Percentiles rank a stretch among this genome's conserved stretches.
Evolutionary conservation across 768 basidiomycete genomes (phyloP).

Genomic region (Tricholoma furcatifolium): DNA sequence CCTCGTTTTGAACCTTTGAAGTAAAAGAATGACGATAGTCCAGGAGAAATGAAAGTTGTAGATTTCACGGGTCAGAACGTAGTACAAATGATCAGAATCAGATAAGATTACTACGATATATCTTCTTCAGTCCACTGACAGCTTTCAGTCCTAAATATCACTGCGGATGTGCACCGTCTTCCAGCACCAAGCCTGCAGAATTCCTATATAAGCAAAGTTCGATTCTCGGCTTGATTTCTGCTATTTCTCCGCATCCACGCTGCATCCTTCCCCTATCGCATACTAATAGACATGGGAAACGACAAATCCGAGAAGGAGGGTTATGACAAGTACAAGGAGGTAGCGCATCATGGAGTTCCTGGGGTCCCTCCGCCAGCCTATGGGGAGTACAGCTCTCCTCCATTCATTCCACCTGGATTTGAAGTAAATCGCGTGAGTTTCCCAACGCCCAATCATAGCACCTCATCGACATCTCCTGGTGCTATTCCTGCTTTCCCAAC

Average conservation of each 20-base stretch:
- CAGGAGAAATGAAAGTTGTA: conserved; percentile 3
- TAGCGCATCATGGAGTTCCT: neutral
- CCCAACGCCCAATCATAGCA: too few species aligned
- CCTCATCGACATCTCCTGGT: conserved; percentile 9
- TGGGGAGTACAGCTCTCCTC: conserved; percentile 20
- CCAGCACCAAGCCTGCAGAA: too few species aligned
- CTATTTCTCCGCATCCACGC: too few species aligned
- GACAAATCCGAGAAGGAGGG: conserved; percentile 9
- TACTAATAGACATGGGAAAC: conserved; percentile 8
- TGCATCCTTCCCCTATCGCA: too few species aligned
- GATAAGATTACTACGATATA: too few species aligned
- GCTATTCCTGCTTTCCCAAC: conserved; percentile 9
- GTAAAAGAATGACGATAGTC: neutral
- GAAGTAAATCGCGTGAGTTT: conserved; percentile 18
- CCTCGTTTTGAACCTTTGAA: neutral
- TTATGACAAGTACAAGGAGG: conserved; percentile 4
- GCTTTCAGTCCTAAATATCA: too few species aligned
- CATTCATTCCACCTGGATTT: conserved; percentile 18
- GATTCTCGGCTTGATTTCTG: too few species aligned
- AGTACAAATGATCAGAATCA: too few species aligned
- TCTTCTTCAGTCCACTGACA: too few species aligned
- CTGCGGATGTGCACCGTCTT: too few species aligned
- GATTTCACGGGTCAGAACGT: too few species aligned
- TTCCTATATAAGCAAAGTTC: too few species aligned
- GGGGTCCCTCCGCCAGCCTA: conserved; percentile 3